These are phyloP conservation scores for Alternaria viburni DNA, from an alignment of 2,329 filamentous ascomycete species.

Conservation along the genomic window DNA sequence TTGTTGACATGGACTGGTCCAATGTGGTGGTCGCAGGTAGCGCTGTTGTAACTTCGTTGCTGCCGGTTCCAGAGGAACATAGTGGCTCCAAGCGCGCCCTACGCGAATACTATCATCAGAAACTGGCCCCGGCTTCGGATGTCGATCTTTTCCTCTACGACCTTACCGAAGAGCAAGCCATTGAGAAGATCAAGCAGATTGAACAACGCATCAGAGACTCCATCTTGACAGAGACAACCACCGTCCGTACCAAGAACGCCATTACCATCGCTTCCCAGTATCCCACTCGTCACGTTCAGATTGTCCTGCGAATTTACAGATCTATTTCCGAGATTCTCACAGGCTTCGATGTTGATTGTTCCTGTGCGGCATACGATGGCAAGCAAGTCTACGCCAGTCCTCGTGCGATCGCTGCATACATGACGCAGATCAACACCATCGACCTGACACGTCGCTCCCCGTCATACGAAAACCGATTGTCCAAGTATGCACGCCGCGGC, in stretches of 20 bases:
- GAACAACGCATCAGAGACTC: slow-evolving; percentile 77
- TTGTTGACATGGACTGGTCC: slow-evolving; percentile 78
- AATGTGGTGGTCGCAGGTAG: slow-evolving; percentile 84
- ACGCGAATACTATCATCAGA: slow-evolving; percentile 75
- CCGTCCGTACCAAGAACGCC: slow-evolving; percentile 83
- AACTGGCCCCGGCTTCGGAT: slow-evolving; percentile 81
- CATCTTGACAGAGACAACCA: slow-evolving; percentile 81
- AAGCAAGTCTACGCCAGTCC: slow-evolving; percentile 80
- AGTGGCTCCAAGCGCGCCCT: slow-evolving; percentile 50
- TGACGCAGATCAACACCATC: slow-evolving; percentile 81
- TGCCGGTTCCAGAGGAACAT: slow-evolving; percentile 66
- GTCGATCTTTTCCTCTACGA: slow-evolving; percentile 88
- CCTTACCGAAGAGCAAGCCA: slow-evolving; percentile 74
- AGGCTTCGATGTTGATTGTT: slow-evolving; percentile 87
- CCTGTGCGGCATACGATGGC: slow-evolving; percentile 81
- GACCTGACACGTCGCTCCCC: slow-evolving; percentile 81
- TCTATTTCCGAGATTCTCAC: slow-evolving; percentile 84
- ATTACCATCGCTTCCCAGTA: slow-evolving; percentile 87
- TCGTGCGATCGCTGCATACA: slow-evolving; percentile 76
- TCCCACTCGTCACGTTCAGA: slow-evolving; percentile 82
- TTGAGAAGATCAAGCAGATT: slow-evolving; percentile 85
- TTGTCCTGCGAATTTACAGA: slow-evolving; percentile 85
- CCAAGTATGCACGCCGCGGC: slow-evolving; percentile 79
- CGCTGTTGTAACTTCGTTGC: slow-evolving; percentile 77
- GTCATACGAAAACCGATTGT: slow-evolving; percentile 85